Evolutionary conservation across 164 flowering plant genomes (phyloP).

Genomic region (Stephania yunnanensis): DNA sequence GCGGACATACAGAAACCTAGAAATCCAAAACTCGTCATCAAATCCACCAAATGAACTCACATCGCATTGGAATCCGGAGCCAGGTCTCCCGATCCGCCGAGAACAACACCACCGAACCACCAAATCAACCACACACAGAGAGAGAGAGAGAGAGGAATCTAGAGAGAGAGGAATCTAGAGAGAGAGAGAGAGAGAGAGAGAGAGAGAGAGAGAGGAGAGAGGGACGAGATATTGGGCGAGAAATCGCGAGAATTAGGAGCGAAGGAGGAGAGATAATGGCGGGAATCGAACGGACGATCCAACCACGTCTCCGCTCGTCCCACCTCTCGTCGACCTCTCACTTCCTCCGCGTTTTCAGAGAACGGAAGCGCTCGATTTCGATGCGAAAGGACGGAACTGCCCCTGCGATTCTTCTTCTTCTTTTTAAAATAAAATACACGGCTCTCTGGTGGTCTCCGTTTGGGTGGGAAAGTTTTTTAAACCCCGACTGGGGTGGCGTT

Average conservation of each 20-base stretch:
- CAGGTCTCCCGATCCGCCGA: background rate
- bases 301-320: background rate
- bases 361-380: background rate
- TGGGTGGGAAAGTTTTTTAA: background rate
- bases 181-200: background rate
- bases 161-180: background rate
- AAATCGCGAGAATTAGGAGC: constrained; percentile 1
- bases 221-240: background rate
- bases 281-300: constrained; percentile 9
- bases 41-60: background rate
- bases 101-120: background rate
- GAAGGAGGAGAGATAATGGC: constrained; percentile 18
- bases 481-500: background rate
- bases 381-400: background rate
- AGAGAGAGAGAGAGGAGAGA: background rate
- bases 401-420: background rate
- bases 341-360: constrained; percentile 13
- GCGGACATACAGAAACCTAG: background rate
- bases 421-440: too few relatives aligned
- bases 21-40: background rate
- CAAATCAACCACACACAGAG: background rate
- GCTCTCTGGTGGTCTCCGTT: background rate
- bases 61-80: background rate
- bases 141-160: background rate
- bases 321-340: constrained; percentile 3